Evolutionary conservation across 2,329 filamentous ascomycete species (phyloP).

Genomic region (Xylariales sp.): DNA sequence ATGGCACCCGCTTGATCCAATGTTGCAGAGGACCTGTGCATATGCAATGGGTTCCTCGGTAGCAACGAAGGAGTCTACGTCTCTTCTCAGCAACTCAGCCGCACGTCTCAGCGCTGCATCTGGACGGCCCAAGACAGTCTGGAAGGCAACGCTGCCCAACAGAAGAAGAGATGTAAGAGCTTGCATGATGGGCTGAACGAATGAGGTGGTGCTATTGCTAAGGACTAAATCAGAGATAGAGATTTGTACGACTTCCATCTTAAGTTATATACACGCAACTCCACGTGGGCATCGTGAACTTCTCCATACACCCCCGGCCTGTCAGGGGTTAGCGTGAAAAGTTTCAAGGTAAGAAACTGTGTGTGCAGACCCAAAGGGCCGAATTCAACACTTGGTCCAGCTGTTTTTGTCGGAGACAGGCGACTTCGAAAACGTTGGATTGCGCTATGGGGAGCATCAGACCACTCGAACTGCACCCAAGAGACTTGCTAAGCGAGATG

Average conservation of each 20-base stretch:
- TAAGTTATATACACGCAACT: conserved; percentile 21
- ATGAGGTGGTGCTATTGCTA: conserved; percentile 19
- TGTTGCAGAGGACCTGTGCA: conserved; percentile 52
- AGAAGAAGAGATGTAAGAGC: conserved; percentile 45
- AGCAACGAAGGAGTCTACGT: conserved; percentile 49
- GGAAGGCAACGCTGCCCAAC: conserved; percentile 46
- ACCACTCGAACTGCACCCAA: neutral
- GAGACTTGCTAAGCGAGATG: conserved; percentile 6
- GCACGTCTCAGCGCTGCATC: conserved; percentile 29
- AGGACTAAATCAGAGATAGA: conserved; percentile 13
- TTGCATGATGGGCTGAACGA: conserved; percentile 43
- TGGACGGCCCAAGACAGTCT: conserved; percentile 45
- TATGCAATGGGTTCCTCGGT: conserved; percentile 48
- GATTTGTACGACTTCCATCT: conserved; percentile 19
- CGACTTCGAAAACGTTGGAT: neutral
- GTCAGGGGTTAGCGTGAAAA: neutral
- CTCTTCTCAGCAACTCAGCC: conserved; percentile 37
- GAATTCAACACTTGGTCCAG: conserved; percentile 1
- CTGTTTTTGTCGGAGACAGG: neutral
- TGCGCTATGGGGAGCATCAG: neutral
- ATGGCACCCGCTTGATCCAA: conserved; percentile 50
- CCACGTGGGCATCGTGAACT: conserved; percentile 3
- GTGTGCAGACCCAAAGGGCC: conserved; percentile 9
- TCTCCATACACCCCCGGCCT: neutral
- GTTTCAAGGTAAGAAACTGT: neutral